Evolutionary conservation across 2,329 filamentous ascomycete species (phyloP), one percentile per base, ranked within the genome.

Genomic region (Aureobasidium lini): DNA sequence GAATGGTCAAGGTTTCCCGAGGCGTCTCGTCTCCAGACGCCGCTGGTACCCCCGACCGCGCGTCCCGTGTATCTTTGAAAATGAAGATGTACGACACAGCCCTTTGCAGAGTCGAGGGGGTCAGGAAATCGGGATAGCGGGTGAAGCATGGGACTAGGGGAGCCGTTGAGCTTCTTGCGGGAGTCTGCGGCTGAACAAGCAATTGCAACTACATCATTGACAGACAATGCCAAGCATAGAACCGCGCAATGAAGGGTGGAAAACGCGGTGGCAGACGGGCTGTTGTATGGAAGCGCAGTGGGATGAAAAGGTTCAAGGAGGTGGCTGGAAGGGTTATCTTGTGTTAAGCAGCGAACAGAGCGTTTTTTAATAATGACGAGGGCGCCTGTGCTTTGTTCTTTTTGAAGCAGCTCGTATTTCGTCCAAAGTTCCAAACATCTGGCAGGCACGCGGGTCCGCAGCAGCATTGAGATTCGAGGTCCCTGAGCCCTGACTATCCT

Each of bases 371-470:
- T 46, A 28, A 42, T 32, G 4, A 13, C 23, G 16, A 23, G 16
- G n/a, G 34, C 43, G 40, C 29, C 16, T 16, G 28, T 34, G 36
- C 23, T 46, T 37, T 37, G n/a, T 37, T 15, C 44, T 9, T 10
- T 9, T 36, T 11, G 9, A 13, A 7, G 23, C 16, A 8, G 31
- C 28, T 46, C 42, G 52, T 46, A 46, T 29, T 23, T 23, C 23
- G 23, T 23, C 10, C 42, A 46, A 28, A 6, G 3, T 5, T 36
- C 34, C 34, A 36, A 32, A 32, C 31, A 28, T 56, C 28, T 37
- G 53, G 53, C 31, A 56, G 52, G 23, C 52, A 36, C 39, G 52
- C 37, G 52, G 53, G 39, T 44, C 31, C 52, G 31, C 52, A 36
- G 39, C 40, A 47, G 23, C 23, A 28, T 48, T 31, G 44, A 18